Evolutionary conservation across 2,329 filamentous ascomycete genomes (phyloP), one percentile per base, ranked within the genome.

Genomic region (Zarea fungicola): DNA sequence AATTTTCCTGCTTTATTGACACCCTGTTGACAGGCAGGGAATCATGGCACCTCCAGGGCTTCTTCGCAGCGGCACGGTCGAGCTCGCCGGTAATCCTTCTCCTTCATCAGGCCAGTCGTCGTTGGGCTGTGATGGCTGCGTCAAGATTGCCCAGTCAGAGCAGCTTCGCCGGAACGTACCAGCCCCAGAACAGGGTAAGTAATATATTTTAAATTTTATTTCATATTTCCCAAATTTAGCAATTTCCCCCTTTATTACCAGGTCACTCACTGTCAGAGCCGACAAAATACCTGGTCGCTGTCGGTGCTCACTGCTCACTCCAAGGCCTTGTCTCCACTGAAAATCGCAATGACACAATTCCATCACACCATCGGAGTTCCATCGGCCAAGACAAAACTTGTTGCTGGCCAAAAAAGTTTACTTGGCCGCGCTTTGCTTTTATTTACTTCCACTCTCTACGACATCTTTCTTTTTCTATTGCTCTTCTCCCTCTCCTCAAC

Each of bases 311-410:
- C n/a, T n/a, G n/a, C n/a, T 13, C n/a, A 25, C 14, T 8, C 6
- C 22, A 14, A 34, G 16, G 11, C 22, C 22, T 14, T 13, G 16
- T 35, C 36, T 19, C 46, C 46, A 48, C 46, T 48, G 36, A 48
- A 42, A 42, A 40, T 42, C 46, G 46, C 46, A 49, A 49, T 49
- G 47, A 39, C 47, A 49, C 40, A 49, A 43, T 49, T 40, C 32
- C 47, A 49, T 42, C 47, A 49, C 47, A 49, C 34, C 47, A 49
- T 49, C 39, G 40, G 35, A 16, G 25, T 29, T 16, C 13, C 13
- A 42, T 48, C 46, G 46, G 46, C 22, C 32, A 32, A 19, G 44
- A 35, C 32, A 39, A 32, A 19, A n/a, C 42, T 42, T 37, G 18
- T 21, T 22, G 13, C 19, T 37, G 7, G 18, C 18, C n/a, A n/a